Base-by-base conservation (phyloP, 768 basidiomycete species). In the Boletellus emodensis region DNA sequence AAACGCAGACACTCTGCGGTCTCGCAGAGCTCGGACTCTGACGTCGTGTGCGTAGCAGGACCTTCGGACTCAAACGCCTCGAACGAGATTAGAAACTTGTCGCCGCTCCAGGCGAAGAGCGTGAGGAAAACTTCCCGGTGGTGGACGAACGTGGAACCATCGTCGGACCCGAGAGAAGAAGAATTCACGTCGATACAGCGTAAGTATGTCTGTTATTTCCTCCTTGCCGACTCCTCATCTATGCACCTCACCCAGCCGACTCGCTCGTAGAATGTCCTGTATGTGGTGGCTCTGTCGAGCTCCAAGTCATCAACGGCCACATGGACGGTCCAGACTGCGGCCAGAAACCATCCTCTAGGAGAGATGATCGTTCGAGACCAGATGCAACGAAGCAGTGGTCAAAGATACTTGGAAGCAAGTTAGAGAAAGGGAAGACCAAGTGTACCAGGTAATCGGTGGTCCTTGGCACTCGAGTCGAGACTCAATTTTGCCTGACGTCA, bases 201-300 rank as follows among this genome's bases (percentile, higher is more conserved):
- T 71, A 51, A 44, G 61, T 46, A 17, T 41, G 22, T 4, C 2
- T 45, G 20, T 38, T 26, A 47, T 32, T 34, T 45, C 14, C 24
- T 15, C 24, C 30, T 40, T 18, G 37, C 6, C 34, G 22, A 18
- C 39, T 37, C 9, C 49, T 55, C 30, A 56, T 33, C 13, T 6
- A 40, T 30, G 44, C 34, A 35, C 18, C 24, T 45, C 47, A 22
- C 56, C 28, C 53, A 80, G 75, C 69, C 10, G 42, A 53, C 43
- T 49, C 54, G 28, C 39, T 73, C 8, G 77, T 87, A 1, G 40
- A 64, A 3, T 92, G 89, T 61, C 89, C 89, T 9, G 51, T 87
- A 45, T 92, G 89, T 55, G 55, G 64, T 14, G 70, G 68, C 39
- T 57, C 49, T 10, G 73, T 87, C 20, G 71, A 67, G 18, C 74